Base-by-base conservation (phyloP, 257 asterid genomes). In the Primulina eburnea region DNA sequence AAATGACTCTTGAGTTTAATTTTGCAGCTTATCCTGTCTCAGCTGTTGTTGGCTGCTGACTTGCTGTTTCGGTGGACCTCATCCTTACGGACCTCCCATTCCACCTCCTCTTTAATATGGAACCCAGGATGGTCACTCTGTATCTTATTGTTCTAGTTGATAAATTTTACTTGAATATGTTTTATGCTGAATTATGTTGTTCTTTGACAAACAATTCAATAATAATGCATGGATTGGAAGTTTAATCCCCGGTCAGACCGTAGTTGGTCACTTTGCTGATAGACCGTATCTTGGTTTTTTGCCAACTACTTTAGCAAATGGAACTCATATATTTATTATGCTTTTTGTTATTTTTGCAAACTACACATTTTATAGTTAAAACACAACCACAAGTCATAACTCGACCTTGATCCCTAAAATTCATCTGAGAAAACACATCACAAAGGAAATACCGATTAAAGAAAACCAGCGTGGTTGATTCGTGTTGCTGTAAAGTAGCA, bases 11-110 rank as follows among this genome's bases (percentile, higher is more conserved):
- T 7, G 50, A 7, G 30, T 24, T 43, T 37, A 11, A 34, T 63
- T 58, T 6, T 18, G 60, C 70, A 65, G 70, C 70, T 65, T 43
- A 7, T 65, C 60, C 7, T 65, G 40, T 47, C 70, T 65, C 40
- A 38, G 70, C 60, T 43, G 70, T 17, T 65, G 70, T 29, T 24
- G 60, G 70, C n/a, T 65, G 60, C 40, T 26, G 50, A 8, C 30
- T 38, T 53, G 52, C 38, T 65, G 60, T 65, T 65, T 65, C 33
- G 70, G 70, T 2, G 12, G 59, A 4, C 70, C 59, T 38, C 37
- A 53, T 4, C 59, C 33, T 32, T 7, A 2, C 12, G 40, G 32
- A 16, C 65, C 65, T 18, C 34, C 55, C 53, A 17, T 43, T 16
- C 2, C 57, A 50, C 8, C 57, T 43, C 70, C 21, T 24, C n/a